Evolutionary conservation across 2,329 filamentous ascomycete species (phyloP).

Genomic region (Aureobasidium subglaciale): DNA sequence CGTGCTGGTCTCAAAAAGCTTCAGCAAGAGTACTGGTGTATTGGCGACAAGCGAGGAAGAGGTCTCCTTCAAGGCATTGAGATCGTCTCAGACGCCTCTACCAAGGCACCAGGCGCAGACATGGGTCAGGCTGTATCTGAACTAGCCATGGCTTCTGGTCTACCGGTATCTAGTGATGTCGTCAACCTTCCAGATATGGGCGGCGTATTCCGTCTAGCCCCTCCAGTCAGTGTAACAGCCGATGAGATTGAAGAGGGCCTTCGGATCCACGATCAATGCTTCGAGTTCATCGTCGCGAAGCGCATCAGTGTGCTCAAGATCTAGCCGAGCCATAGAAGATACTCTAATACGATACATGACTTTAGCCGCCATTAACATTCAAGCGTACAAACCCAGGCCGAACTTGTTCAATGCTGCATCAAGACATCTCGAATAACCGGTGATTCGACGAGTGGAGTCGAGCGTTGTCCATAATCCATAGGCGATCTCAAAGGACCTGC

Average conservation of each 20-base stretch:
- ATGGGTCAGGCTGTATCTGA: constrained; percentile 21
- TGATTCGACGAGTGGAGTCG: too few species aligned
- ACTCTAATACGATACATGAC: background rate
- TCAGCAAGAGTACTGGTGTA: constrained; percentile 23
- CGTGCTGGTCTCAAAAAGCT: constrained; percentile 20
- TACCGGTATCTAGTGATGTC: constrained; percentile 25
- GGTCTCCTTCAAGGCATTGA: constrained; percentile 26
- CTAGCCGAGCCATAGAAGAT: background rate
- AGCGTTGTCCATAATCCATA: too few species aligned
- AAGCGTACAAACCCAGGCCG: background rate
- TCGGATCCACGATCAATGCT: constrained; percentile 42
- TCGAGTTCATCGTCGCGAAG: background rate
- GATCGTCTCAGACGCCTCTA: constrained; percentile 22
- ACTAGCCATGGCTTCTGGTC: constrained; percentile 20
- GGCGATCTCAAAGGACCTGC: too few species aligned
- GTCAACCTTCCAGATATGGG: constrained; percentile 23
- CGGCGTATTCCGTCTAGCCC: constrained; percentile 26
- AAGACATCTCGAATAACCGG: too few species aligned
- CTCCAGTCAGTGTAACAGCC: constrained; percentile 24
- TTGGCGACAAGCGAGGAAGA: constrained; percentile 26
- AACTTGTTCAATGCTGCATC: too few species aligned
- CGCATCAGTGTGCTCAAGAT: background rate
- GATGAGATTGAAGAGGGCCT: constrained; percentile 42
- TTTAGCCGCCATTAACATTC: background rate
- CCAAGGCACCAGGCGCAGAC: constrained; percentile 21